Evolutionary conservation across 31 red algal genomes (phyloP).

Genomic region (Odonthalia washingtoniensis): DNA sequence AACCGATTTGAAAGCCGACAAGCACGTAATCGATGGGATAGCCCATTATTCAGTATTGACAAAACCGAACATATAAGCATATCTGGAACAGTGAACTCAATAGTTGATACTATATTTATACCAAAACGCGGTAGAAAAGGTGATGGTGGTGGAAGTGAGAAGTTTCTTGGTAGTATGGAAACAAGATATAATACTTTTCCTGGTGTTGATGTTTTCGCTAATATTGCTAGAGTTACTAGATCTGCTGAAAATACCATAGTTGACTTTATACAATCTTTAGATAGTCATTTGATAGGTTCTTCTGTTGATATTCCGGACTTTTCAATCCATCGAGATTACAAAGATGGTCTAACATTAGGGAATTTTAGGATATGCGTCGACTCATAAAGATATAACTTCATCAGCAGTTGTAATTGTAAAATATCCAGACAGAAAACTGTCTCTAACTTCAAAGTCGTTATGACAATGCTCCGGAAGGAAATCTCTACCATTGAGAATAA

Average conservation of each 20-base stretch:
- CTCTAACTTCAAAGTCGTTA: too few species aligned
- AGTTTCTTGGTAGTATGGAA: slow-evolving; percentile 51
- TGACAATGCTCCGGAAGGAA: too few species aligned
- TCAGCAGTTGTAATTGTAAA: too few species aligned
- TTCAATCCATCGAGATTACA: slow-evolving; percentile 32
- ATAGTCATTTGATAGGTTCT: slow-evolving; percentile 34
- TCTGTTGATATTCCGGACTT: slow-evolving; percentile 18
- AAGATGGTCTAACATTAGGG: slow-evolving; percentile 42
- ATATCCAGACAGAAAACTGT: too few species aligned
- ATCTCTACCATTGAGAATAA: too few species aligned
- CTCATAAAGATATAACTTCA: too few species aligned
- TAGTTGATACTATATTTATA: slow-evolving; percentile 6
- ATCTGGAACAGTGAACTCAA: background rate
- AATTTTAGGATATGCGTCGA: slow-evolving; percentile 48
- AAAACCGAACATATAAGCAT: background rate
- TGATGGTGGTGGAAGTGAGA: background rate
- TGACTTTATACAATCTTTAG: slow-evolving; percentile 17
- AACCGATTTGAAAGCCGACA: slow-evolving; percentile 53
- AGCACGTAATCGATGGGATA: slow-evolving; percentile 52
- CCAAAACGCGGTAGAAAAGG: background rate
- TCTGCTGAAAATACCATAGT: slow-evolving; percentile 45
- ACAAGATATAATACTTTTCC: slow-evolving; percentile 35
- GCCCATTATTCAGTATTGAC: slow-evolving; percentile 42
- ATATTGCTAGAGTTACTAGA: slow-evolving; percentile 49
- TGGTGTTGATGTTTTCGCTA: slow-evolving; percentile 47